phyloP scores from a whole-genome alignment of 2,329 filamentous ascomycete genomes.

The Sporothrix humicola region DNA sequence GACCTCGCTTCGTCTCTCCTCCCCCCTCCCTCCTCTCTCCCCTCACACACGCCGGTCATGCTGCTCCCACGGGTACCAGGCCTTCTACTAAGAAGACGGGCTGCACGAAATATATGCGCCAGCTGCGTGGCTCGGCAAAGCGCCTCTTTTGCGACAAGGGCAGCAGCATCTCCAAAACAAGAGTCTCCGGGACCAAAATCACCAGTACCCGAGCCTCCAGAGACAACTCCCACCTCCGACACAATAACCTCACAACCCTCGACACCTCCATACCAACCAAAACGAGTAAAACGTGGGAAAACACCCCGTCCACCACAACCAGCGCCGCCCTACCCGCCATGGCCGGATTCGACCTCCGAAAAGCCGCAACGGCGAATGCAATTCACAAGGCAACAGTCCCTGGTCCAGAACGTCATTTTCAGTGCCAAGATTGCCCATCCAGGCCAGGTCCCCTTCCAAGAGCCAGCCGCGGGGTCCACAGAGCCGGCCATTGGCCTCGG shows the following conservation, averaged over 20 bases:
- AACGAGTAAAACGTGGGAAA: neutral
- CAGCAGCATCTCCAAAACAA: neutral
- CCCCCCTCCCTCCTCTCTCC: too few relatives aligned
- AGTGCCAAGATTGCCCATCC: neutral
- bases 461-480: too few relatives aligned
- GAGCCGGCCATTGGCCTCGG: neutral
- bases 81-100: neutral
- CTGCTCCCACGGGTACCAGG: neutral
- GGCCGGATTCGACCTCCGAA: neutral
- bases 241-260: neutral
- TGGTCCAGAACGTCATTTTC: constrained; percentile 6
- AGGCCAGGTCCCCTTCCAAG: neutral
- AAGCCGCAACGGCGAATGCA: neutral
- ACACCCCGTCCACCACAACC: constrained; percentile 16
- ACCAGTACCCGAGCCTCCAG: neutral
- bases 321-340: constrained; percentile 29
- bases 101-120: neutral
- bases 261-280: neutral
- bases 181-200: too few relatives aligned
- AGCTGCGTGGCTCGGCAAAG: neutral
- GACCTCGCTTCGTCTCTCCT: neutral
- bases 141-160: neutral
- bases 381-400: neutral
- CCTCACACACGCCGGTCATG: neutral
- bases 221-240: neutral